A percentile compares a stretch with the other conserved stretches of the same genome.
These are phyloP conservation scores for Auricularia cornea DNA, from an alignment of 768 basidiomycete species.

Conservation along the genomic window DNA sequence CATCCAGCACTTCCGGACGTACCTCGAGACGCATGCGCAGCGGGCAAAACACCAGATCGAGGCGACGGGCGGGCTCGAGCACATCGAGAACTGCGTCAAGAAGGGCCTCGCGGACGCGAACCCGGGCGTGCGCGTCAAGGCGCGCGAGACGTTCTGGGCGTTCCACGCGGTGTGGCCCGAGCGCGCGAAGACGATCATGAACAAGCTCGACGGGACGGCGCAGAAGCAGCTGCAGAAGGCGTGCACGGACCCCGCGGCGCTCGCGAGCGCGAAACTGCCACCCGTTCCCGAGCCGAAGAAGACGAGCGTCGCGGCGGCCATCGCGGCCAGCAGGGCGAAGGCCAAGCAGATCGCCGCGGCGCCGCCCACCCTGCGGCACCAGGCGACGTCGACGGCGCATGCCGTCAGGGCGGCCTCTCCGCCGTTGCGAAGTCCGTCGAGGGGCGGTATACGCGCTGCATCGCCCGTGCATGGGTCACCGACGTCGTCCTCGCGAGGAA, in stretches of 20 bases:
- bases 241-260: slow-evolving; percentile 52
- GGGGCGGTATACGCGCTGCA: slow-evolving; percentile 19
- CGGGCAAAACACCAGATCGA: slow-evolving; percentile 63
- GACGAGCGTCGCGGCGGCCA: slow-evolving; percentile 73
- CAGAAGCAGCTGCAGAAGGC: slow-evolving; percentile 82
- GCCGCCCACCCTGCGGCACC: slow-evolving; percentile 71
- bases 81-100: slow-evolving; percentile 64
- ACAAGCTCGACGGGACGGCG: slow-evolving; percentile 54
- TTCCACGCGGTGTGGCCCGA: slow-evolving; percentile 72
- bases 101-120: slow-evolving; percentile 72
- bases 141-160: slow-evolving; percentile 70
- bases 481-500: slow-evolving; percentile 32
- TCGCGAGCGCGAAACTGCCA: slow-evolving; percentile 33
- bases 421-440: slow-evolving; percentile 21
- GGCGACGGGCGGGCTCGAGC: slow-evolving; percentile 54
- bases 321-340: slow-evolving; percentile 85
- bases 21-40: slow-evolving; percentile 63
- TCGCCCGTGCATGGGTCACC: slow-evolving; percentile 37
- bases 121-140: slow-evolving; percentile 65
- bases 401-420: slow-evolving; percentile 32
- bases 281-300: slow-evolving; percentile 62
- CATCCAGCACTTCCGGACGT: slow-evolving; percentile 63
- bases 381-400: slow-evolving; percentile 67
- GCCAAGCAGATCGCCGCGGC: slow-evolving; percentile 77
- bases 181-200: slow-evolving; percentile 53